Evolutionary conservation across 2,329 filamentous ascomycete species (phyloP).

Genomic region (Trematosphaeria pertusa): DNA sequence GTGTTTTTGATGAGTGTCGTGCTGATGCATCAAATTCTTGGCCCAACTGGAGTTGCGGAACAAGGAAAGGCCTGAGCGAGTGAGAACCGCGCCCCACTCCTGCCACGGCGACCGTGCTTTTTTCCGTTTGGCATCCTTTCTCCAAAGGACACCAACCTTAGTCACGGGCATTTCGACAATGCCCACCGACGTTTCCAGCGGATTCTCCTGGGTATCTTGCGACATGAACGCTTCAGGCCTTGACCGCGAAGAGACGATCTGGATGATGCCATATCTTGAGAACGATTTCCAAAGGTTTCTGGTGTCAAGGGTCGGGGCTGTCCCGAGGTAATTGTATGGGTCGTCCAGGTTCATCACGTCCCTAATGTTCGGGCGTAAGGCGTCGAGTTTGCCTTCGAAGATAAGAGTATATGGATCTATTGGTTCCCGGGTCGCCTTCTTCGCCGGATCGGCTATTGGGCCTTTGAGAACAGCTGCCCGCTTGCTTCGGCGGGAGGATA

Average conservation of each 20-base stretch:
- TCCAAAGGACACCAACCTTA: conserved; percentile 93
- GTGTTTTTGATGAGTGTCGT: conserved; percentile 80
- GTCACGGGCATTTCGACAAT: conserved; percentile 98
- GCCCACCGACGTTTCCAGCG: conserved; percentile 79
- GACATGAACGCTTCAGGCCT: conserved; percentile 95
- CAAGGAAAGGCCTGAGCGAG: conserved; percentile 95
- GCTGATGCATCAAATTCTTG: conserved; percentile 87
- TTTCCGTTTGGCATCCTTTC: conserved; percentile 92
- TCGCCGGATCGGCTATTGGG: conserved; percentile 71
- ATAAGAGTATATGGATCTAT: conserved; percentile 96
- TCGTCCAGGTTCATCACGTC: conserved; percentile 95
- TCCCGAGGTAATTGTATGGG: conserved; percentile 86
- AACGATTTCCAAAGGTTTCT: conserved; percentile 86
- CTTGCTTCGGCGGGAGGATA: conserved; percentile 73
- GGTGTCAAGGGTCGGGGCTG: conserved; percentile 76
- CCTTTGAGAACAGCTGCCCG: conserved; percentile 63
- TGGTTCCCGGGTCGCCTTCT: conserved; percentile 76
- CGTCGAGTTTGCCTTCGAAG: conserved; percentile 84
- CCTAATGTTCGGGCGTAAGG: conserved; percentile 81
- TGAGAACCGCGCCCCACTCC: conserved; percentile 96
- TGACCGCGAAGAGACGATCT: conserved; percentile 93
- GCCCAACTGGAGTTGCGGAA: conserved; percentile 94
- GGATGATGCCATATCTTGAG: conserved; percentile 87
- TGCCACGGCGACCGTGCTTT: conserved; percentile 96
- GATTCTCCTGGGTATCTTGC: conserved; percentile 83